phyloP scores from a whole-genome alignment of 2,329 filamentous ascomycete species.

The Exophiala aquamarina region DNA sequence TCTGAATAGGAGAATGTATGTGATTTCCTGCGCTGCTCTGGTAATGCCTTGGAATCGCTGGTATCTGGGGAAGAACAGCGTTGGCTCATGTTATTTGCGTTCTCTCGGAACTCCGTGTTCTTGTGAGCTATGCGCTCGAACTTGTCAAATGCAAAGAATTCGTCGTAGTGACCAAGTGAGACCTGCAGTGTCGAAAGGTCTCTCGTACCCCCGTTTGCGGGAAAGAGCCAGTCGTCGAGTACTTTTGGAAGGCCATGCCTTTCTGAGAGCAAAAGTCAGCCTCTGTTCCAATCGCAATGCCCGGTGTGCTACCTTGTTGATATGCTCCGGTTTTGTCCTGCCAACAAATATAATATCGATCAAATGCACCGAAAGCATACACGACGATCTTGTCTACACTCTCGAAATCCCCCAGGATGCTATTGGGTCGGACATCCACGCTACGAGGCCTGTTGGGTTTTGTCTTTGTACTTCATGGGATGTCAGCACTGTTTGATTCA shows the following conservation, averaged over 20 bases:
- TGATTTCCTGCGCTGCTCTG: slow-evolving; percentile 9
- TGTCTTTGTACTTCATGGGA: background rate
- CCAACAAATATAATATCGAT: slow-evolving; percentile 42
- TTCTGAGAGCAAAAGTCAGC: slow-evolving; percentile 26
- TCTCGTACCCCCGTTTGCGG: slow-evolving; percentile 30
- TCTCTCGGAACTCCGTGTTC: slow-evolving; percentile 11
- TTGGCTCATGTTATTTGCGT: slow-evolving; percentile 1
- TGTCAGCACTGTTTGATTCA: too few relatives aligned
- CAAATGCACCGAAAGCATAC: slow-evolving; percentile 41
- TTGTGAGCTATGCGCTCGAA: slow-evolving; percentile 37
- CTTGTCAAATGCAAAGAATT: slow-evolving; percentile 41
- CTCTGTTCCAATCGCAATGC: background rate
- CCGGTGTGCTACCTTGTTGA: slow-evolving; percentile 33
- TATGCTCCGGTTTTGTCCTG: slow-evolving; percentile 36
- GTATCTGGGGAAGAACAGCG: background rate
- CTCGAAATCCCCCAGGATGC: slow-evolving; percentile 7
- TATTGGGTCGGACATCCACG: slow-evolving; percentile 1
- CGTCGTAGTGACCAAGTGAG: slow-evolving; percentile 39
- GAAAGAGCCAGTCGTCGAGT: slow-evolving; percentile 37
- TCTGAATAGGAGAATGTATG: slow-evolving; percentile 12
- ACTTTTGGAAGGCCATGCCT: slow-evolving; percentile 35
- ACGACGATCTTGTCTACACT: slow-evolving; percentile 37
- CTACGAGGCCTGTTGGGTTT: background rate
- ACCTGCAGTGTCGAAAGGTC: slow-evolving; percentile 38
- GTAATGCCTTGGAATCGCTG: background rate